A percentile compares a stretch with the other conserved stretches of the same genome.
Evolutionary conservation across 2,329 filamentous ascomycete genomes (phyloP).

Genomic region (Chaetomiaceae sp.): DNA sequence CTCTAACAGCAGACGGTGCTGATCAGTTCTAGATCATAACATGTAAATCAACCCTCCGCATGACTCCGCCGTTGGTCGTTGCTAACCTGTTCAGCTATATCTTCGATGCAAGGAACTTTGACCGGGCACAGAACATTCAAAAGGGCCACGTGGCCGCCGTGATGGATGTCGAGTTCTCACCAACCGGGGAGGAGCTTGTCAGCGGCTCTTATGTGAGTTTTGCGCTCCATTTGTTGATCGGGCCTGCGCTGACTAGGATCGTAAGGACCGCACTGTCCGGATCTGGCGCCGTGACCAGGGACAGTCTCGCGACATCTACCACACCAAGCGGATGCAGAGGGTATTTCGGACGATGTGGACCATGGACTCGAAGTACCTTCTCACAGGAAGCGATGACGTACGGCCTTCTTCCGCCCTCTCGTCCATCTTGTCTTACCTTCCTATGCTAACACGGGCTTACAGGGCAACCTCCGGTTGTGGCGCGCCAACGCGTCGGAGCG

Average conservation of each 20-base stretch:
- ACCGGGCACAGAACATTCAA: constrained; percentile 79
- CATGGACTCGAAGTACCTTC: constrained; percentile 80
- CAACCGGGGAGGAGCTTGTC: constrained; percentile 89
- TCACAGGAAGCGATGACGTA: constrained; percentile 89
- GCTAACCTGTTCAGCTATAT: constrained; percentile 46
- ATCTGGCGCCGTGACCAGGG: constrained; percentile 76
- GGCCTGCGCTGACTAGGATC: background rate
- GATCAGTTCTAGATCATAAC: constrained; percentile 65
- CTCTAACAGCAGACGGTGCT: background rate
- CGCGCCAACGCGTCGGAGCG: constrained; percentile 76
- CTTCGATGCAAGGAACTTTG: constrained; percentile 91
- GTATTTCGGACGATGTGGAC: constrained; percentile 69
- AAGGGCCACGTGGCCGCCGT: constrained; percentile 87
- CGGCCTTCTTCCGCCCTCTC: constrained; percentile 50
- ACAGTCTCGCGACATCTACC: constrained; percentile 87
- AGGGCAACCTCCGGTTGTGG: constrained; percentile 60
- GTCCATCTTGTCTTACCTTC: background rate
- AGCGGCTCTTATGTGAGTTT: constrained; percentile 69
- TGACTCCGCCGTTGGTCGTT: background rate
- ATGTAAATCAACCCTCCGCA: constrained; percentile 33
- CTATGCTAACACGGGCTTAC: background rate
- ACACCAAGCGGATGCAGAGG: constrained; percentile 93
- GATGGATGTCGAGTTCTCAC: constrained; percentile 94
- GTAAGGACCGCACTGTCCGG: constrained; percentile 79
- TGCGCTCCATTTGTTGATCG: background rate